phyloP scores from a whole-genome alignment of 176 grass and related monocot species.

The Sorghum bicolor region Sorghum_bicolor_NCBIv3 NC_012879.2:6078501-6079000 shows the following conservation, averaged over 20 bases:
- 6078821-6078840: neutral
- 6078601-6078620: neutral
- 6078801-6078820: neutral
- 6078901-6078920: too few species aligned
- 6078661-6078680: conserved; percentile 11
- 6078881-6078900: too few species aligned
- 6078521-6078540: conserved; percentile 43
- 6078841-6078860: neutral
- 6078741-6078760: neutral
- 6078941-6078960: too few species aligned
- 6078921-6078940: too few species aligned
- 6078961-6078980: too few species aligned
- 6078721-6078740: conserved; percentile 4
- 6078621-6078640: neutral
- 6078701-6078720: neutral
- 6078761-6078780: neutral
- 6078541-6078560: neutral
- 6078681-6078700: neutral
- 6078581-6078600: neutral
- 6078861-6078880: neutral
- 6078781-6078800: conserved; percentile 14
- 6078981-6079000: too few species aligned
- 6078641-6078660: neutral
- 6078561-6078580: neutral
- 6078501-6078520: conserved; percentile 5